These are phyloP conservation scores for Filosporella fistucella DNA, from an alignment of 495 filamentous ascomycete species.

Conservation along the genomic window DNA sequence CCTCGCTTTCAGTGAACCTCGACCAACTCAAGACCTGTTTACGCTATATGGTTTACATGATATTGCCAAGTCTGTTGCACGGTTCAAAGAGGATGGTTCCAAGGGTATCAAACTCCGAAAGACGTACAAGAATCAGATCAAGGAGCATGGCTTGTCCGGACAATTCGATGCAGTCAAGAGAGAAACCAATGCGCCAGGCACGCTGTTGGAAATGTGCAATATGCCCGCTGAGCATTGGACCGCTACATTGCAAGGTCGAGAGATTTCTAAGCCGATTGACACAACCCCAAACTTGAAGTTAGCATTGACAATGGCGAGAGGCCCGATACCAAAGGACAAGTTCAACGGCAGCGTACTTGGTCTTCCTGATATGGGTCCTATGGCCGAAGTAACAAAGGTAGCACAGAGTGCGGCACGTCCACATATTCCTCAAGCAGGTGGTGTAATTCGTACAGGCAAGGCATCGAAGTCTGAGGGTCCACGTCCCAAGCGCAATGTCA, in stretches of 20 bases:
- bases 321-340: constrained; percentile 36
- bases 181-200: constrained; percentile 30
- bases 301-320: constrained; percentile 45
- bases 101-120: constrained; percentile 49
- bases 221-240: constrained; percentile 54
- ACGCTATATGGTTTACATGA: constrained; percentile 41
- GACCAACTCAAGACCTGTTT: constrained; percentile 45
- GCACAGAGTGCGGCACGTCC: constrained; percentile 21
- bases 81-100: constrained; percentile 43
- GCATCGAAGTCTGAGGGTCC: constrained; percentile 26
- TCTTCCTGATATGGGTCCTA: constrained; percentile 35
- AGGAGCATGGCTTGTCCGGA: constrained; percentile 46
- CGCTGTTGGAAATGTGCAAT: constrained; percentile 40
- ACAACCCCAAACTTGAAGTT: constrained; percentile 29
- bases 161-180: constrained; percentile 47
- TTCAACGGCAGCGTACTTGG: constrained; percentile 51
- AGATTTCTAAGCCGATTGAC: constrained; percentile 48
- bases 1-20: constrained; percentile 34
- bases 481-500: constrained; percentile 38
- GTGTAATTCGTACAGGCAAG: constrained; percentile 3
- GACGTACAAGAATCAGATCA: constrained; percentile 55
- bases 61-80: constrained; percentile 47
- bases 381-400: constrained; percentile 21
- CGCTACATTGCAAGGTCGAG: constrained; percentile 43
- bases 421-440: constrained; percentile 3